A percentile compares a stretch with the other conserved stretches of the same genome.
These are phyloP conservation scores for Dothideomycetidae sp. DNA, from an alignment of 2,329 filamentous ascomycete species.

Conservation along the genomic window DNA sequence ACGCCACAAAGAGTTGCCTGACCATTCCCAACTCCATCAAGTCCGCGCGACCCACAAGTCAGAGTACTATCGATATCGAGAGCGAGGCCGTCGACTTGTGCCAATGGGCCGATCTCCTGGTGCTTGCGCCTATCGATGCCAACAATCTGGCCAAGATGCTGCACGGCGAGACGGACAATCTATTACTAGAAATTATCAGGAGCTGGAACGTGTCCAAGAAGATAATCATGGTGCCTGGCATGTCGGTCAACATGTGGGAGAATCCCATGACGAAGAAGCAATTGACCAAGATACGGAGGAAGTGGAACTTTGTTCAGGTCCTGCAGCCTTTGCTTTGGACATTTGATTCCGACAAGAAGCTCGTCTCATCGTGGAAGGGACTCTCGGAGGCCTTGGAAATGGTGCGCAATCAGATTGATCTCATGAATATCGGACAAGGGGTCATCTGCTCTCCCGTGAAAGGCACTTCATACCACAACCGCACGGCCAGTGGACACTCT, in stretches of 20 bases:
- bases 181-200: slow-evolving; percentile 66
- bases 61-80: slow-evolving; percentile 20
- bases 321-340: slow-evolving; percentile 72
- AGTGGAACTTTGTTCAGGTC: slow-evolving; percentile 78
- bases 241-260: slow-evolving; percentile 82
- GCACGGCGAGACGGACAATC: slow-evolving; percentile 64
- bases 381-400: slow-evolving; percentile 60
- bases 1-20: slow-evolving; percentile 19
- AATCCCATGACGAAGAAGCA: slow-evolving; percentile 82
- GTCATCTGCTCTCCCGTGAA: slow-evolving; percentile 37
- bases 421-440: slow-evolving; percentile 59
- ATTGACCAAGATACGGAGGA: slow-evolving; percentile 64
- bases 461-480: slow-evolving; percentile 13
- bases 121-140: slow-evolving; percentile 73
- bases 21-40: slow-evolving; percentile 20
- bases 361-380: slow-evolving; percentile 39
- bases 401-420: slow-evolving; percentile 62
- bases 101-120: slow-evolving; percentile 75
- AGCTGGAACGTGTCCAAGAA: slow-evolving; percentile 81
- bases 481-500: slow-evolving; percentile 28
- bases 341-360: slow-evolving; percentile 46
- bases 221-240: slow-evolving; percentile 71
- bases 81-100: slow-evolving; percentile 50
- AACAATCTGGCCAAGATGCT: slow-evolving; percentile 80
- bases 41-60: slow-evolving; percentile 11